A percentile compares a stretch with the other conserved stretches of the same genome.
phyloP scores from a whole-genome alignment of 371 early-diverging fungal species.

The Circinella umbellata region DNA sequence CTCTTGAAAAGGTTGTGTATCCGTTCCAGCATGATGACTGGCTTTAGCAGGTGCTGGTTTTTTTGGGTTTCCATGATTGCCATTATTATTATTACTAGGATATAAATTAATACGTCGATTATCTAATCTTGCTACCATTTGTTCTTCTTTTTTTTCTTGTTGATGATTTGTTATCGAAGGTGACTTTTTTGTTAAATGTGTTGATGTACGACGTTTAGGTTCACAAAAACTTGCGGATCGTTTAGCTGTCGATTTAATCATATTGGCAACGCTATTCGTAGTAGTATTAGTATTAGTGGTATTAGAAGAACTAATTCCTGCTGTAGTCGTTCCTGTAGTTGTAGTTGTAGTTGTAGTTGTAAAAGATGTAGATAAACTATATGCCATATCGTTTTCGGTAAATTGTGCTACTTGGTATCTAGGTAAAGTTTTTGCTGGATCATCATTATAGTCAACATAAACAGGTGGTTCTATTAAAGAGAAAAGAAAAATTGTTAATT shows the following conservation, averaged over 20 bases:
- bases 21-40: background rate
- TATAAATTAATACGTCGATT: background rate
- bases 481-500: no score
- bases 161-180: background rate
- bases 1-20: conserved; percentile 9
- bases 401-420: conserved; percentile 39
- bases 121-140: background rate
- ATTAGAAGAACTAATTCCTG: no score
- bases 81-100: background rate
- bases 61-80: background rate
- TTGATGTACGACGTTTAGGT: conserved; percentile 7
- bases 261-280: background rate
- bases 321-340: background rate
- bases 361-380: background rate
- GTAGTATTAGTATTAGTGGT: no score
- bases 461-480: conserved; percentile 44
- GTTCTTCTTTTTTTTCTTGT: conserved; percentile 3
- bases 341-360: conserved; percentile 4
- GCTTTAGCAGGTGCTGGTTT: conserved; percentile 20
- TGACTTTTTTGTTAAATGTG: conserved; percentile 1
- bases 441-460: conserved; percentile 48
- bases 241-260: conserved; percentile 4
- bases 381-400: conserved; percentile 8
- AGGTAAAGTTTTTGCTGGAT: conserved; percentile 50
- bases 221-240: conserved; percentile 11